A percentile compares a stretch with the other conserved stretches of the same genome.
Conservation (phyloP, 2,329 filamentous ascomycete species). For the Escovopsis sp. region DNA sequence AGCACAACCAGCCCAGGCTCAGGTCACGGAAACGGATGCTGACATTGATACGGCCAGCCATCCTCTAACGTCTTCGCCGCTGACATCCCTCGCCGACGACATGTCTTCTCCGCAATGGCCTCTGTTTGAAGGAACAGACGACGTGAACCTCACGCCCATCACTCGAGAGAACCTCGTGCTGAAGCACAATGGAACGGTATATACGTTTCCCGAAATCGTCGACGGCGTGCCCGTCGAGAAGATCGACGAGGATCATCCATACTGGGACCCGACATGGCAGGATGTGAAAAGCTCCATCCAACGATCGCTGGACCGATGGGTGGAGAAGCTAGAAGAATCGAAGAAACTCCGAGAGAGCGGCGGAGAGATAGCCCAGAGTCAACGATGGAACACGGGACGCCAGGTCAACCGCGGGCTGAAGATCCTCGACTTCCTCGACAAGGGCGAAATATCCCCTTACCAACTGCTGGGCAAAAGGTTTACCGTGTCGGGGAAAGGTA, state of each 20-base stretch:
- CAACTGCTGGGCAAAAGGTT: constrained; percentile 40
- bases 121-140: neutral
- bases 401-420: constrained; percentile 40
- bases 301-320: constrained; percentile 31
- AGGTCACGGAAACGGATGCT: no score
- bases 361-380: constrained; percentile 20
- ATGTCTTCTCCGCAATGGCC: constrained; percentile 3
- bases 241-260: constrained; percentile 34
- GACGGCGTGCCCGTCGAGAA: constrained; percentile 37
- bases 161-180: constrained; percentile 30
- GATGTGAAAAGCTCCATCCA: constrained; percentile 28
- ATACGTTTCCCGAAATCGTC: constrained; percentile 36
- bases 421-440: constrained; percentile 36
- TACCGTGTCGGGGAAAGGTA: constrained; percentile 25
- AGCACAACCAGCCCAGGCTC: no score
- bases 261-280: constrained; percentile 42
- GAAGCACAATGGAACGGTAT: constrained; percentile 32
- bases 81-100: neutral
- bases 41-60: no score
- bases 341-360: constrained; percentile 17
- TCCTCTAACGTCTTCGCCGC: no score
- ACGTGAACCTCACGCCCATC: constrained; percentile 17
- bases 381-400: constrained; percentile 38
- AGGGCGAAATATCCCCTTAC: constrained; percentile 39
- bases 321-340: constrained; percentile 28